Percentiles rank a stretch among this genome's conserved stretches.
phyloP scores from a whole-genome alignment of 495 filamentous ascomycete genomes.

The Sordaria brevicollis region DNA sequence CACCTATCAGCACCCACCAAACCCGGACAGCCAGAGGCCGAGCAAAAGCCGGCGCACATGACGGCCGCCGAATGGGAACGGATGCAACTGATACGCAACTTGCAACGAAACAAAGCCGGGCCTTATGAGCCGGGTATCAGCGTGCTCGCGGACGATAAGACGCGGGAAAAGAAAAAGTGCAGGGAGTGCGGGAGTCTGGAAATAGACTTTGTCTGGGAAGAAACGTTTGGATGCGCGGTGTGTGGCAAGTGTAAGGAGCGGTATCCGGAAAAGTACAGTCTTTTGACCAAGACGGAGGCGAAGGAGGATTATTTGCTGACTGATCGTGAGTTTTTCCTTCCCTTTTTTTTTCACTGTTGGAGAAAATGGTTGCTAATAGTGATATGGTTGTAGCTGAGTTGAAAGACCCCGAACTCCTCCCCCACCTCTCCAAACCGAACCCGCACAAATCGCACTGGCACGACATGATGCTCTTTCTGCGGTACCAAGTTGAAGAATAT shows the following conservation, averaged over 20 bases:
- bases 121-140: constrained; percentile 81
- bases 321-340: constrained; percentile 56
- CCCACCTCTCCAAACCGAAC: constrained; percentile 81
- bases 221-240: constrained; percentile 59
- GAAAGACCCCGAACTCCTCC: constrained; percentile 72
- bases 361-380: neutral
- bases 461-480: constrained; percentile 94
- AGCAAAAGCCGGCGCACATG: constrained; percentile 78
- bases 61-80: constrained; percentile 87
- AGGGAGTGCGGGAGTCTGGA: constrained; percentile 74
- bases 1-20: constrained; percentile 46
- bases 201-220: constrained; percentile 92
- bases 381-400: constrained; percentile 54
- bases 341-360: neutral
- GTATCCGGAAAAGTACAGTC: constrained; percentile 78
- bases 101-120: constrained; percentile 64
- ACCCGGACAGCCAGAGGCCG: constrained; percentile 24
- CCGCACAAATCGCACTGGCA: constrained; percentile 94
- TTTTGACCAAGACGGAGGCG: constrained; percentile 93
- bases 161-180: constrained; percentile 59
- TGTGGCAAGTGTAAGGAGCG: constrained; percentile 80
- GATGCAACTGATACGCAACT: constrained; percentile 54
- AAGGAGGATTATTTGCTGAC: constrained; percentile 92
- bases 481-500: constrained; percentile 89
- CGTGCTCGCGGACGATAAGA: constrained; percentile 42